Evolutionary conservation across 495 filamentous ascomycete genomes (phyloP), one percentile per base, ranked within the genome.

Genomic region (Friedmanniomyces simplex): DNA sequence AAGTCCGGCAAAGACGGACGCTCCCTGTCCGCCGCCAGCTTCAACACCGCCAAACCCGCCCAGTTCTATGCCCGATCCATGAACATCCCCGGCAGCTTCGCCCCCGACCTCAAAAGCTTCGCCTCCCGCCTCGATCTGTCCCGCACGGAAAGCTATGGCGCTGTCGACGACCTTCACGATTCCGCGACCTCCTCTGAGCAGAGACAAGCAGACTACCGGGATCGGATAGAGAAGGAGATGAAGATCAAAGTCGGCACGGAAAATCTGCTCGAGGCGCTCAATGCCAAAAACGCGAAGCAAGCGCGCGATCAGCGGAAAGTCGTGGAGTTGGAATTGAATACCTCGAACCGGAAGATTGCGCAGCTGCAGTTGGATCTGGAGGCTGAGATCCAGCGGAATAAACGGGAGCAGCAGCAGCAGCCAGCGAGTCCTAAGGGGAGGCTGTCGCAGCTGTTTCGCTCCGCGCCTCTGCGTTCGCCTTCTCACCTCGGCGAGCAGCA

Each of bases 211-310:
- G 74, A 81, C 42, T 76, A 94, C 58, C 80, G 84, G 56, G 89
- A 95, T 65, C 81, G 82, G 67, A 83, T 98, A 56, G 90, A 87
- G 49, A 89, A 91, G 64, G 93, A 97, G 69, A 84, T 87, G 72
- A 97, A 97, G 76, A 97, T 97, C 67, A 96, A 95, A 72, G 84
- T 88, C 57, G 93, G 93, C 24, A 95, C 91, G 52, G 93, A 98
- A 76, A 98, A 98, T 68, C 82, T 97, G 79, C 72, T 98, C 51
- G 93, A 96, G 73, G 93, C 91, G 18, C 69, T 98, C 57, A 86
- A 94, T 65, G 75, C 82, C n/a, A 98, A 98, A 71, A 96, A 93
- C 66, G 83, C 87, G 13, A 98, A 97, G 69, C 90, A 97, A 66
- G 86, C 87, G 21, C 95, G 89, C 65, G 90, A 96, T 49, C 94